Evolutionary conservation across 148 eudicot species (phyloP).

Genomic region (Mesembryanthemum crystallinum): DNA sequence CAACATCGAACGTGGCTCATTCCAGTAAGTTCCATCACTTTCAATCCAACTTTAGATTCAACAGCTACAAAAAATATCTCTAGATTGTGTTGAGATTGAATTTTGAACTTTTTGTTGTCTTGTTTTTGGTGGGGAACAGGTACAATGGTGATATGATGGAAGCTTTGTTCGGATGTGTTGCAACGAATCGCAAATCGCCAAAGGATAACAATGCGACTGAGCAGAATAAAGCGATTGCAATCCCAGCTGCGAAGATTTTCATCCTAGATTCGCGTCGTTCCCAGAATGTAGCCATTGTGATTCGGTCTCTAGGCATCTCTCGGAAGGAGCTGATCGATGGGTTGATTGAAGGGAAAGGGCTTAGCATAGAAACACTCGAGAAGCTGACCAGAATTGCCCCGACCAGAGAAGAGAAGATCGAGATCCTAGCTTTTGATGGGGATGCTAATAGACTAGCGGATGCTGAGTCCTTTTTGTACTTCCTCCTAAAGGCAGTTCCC

Average conservation of each 20-base stretch:
- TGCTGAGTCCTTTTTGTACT: conserved; percentile 83
- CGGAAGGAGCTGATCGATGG: conserved; percentile 54
- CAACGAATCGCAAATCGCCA: conserved; percentile 55
- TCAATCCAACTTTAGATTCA: no score
- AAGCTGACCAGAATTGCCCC: conserved; percentile 69
- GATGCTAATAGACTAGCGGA: conserved; percentile 69
- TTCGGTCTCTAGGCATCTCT: conserved; percentile 59
- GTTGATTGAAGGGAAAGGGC: conserved; percentile 57
- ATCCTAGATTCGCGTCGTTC: conserved; percentile 71
- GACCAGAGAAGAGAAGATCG: conserved; percentile 56
- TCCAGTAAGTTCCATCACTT: conserved; percentile 49
- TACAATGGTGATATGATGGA: conserved; percentile 88
- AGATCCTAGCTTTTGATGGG: conserved; percentile 60
- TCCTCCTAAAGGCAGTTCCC: conserved; percentile 65
- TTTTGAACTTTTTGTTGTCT: no score
- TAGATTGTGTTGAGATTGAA: no score
- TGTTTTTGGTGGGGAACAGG: conserved; percentile 52
- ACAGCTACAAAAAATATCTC: no score
- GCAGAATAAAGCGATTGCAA: conserved; percentile 24
- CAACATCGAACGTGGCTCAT: conserved; percentile 65
- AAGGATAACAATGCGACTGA: conserved; percentile 17
- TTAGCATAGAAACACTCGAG: conserved; percentile 59
- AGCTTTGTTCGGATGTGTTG: conserved; percentile 74
- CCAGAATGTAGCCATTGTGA: conserved; percentile 75
- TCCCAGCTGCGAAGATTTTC: conserved; percentile 49